Base-by-base conservation (phyloP, 306 rosid species). In the Spatholobus suberectus region DNA sequence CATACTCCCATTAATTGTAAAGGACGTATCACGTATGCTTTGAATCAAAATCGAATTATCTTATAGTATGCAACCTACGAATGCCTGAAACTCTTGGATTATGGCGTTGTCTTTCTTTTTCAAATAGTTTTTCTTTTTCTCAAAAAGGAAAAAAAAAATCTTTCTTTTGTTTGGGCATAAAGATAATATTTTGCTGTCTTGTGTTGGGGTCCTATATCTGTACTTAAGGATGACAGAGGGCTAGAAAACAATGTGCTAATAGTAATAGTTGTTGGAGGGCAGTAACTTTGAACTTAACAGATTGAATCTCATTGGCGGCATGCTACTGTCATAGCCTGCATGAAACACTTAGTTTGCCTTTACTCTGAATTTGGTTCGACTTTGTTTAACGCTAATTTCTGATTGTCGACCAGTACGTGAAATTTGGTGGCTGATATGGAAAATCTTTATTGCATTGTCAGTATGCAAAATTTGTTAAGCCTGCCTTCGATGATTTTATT, bases 401-500 rank as follows among this genome's bases (percentile, higher is more conserved):
- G 40, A 49, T 41, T 78, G 76, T 59, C n/a, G 5, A 58, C 54
- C 77, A 18, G 62, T 61, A 54, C 66, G 57, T 76, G 47, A 70
- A 76, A 79, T 15, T 80, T 37, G 34, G 75, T 67, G 65, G 75
- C 85, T 87, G 68, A 87, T 81, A 67, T 14, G 47, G 6, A 77
- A 69, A 70, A 77, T 47, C 66, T 47, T 72, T 3, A 20, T 49
- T 63, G 65, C 58, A 47, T 29, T 87, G 77, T 81, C 96, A 95
- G 99, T 92, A 95, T 83, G 97, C 97, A 1, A 93, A 93, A 86
- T 92, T 93, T 79, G 98, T 95, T 51, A 95, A 93, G 86, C 99
- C 99, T 72, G 97, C 99, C 74, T 93, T 92, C 86, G 99, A 95
- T 79, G 98, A 93, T 86, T 95, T 95, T 87, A 87, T 95, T 84